These are phyloP conservation scores for Dioszegia hungarica DNA, from an alignment of 768 basidiomycete genomes.

Conservation along the genomic window DNA sequence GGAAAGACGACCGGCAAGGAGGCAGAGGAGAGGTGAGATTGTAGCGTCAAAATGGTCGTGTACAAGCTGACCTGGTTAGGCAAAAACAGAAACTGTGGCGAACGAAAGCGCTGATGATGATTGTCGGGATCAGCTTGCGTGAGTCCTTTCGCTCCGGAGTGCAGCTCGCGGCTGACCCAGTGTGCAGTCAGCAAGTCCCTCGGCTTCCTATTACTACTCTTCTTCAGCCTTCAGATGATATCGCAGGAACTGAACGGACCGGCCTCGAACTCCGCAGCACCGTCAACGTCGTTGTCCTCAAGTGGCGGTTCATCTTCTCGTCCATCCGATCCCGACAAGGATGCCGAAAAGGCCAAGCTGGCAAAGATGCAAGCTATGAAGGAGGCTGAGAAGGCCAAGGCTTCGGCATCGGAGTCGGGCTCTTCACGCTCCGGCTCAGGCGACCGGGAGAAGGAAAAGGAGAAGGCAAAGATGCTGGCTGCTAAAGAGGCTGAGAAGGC, in stretches of 20 bases:
- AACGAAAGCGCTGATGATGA: slow-evolving; percentile 41
- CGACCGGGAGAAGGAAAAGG: neutral
- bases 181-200: slow-evolving; percentile 28
- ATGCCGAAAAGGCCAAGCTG: slow-evolving; percentile 28
- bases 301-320: neutral
- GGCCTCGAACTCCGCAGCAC: neutral
- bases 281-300: slow-evolving; percentile 1
- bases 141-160: slow-evolving; percentile 5
- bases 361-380: slow-evolving; percentile 28
- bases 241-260: slow-evolving; percentile 34
- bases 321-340: slow-evolving; percentile 5
- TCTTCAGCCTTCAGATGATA: slow-evolving; percentile 37
- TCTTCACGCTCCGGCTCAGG: neutral
- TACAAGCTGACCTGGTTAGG: slow-evolving; percentile 7
- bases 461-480: neutral
- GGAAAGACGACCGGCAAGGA: slow-evolving; percentile 1
- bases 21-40: slow-evolving; percentile 25
- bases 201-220: slow-evolving; percentile 32
- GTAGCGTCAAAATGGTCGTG: neutral
- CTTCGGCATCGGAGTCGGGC: neutral
- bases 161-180: neutral
- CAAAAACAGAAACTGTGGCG: slow-evolving; percentile 37
- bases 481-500: slow-evolving; percentile 5
- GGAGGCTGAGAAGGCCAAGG: slow-evolving; percentile 19
- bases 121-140: slow-evolving; percentile 42